Evolutionary conservation across 2,329 filamentous ascomycete genomes (phyloP), one percentile per base, ranked within the genome.

Genomic region (Dendrostoma leiphaemia): DNA sequence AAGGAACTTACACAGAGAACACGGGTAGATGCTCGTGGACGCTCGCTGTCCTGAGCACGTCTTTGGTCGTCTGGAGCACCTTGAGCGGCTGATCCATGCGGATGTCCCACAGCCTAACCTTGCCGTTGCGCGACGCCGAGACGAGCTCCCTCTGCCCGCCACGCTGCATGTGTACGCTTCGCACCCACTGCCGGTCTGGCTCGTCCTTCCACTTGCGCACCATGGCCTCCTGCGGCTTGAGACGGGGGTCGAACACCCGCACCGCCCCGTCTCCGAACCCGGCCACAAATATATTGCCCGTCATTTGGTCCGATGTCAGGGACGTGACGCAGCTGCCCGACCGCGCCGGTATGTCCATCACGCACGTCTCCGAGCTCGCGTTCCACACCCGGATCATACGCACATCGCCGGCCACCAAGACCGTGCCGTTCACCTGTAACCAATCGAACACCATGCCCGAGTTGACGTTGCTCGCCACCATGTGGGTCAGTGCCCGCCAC

Each of bases 401-500:
- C 51, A 97, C 91, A 68, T 99, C 94, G 41, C 94, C 94, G 10
- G 94, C 94, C 29, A 97, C 94, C n/a, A 99, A 80, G 7, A 96
- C 87, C 57, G 91, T 90, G 7, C 94, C 94, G 62, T 91, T 90
- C n/a, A 95, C 92, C 73, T 99, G 94, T 69, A 97, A 93, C 94
- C 94, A 99, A 69, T 99, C 93, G 67, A 97, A 95, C 24, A 97
- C 93, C 72, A 99, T 88, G 21, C 94, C 94, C 1, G 92, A 92
- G 69, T 96, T 96, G 65, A 92, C 88, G 64, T 93, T 96, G 69
- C 90, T 96, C 4, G 92, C 91, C 6, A 97, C 89, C 67, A 97
- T 88, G 71, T 99, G 91, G 12, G 91, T 96, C 56, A 99, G 74
- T 4, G 94, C 94, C 44, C 94, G 85, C 84, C 95, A 97, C 17